Base-by-base conservation (phyloP, 805 yeast species). In the Candida ortonii region DNA sequence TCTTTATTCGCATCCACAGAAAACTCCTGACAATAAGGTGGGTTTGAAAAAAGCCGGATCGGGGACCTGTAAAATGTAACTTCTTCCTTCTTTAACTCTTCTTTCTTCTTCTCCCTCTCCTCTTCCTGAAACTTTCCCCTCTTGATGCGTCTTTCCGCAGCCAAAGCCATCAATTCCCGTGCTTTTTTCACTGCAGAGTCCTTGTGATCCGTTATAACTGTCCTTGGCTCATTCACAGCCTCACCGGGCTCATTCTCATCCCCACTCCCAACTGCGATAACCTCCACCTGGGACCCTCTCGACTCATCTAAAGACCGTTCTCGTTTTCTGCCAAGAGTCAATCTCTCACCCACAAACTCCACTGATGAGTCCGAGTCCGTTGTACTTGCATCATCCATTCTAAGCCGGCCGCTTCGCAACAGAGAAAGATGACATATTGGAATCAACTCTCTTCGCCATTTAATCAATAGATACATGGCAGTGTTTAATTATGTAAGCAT, bases 1-100 rank as follows among this genome's bases (percentile, higher is more conserved):
- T 59, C 62, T 16, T 14, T 31, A 25, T 60, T 47, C 5, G 45
- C 54, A n/a, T 34, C 13, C 3, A 42, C 39, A n/a, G 43, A 38
- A 25, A 38, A 53, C 19, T 38, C 27, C 1, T 22, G 13, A 28
- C 57, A 53, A 27, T 55, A 53, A 2, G 39, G 39, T 2, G 47
- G 40, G 25, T 50, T 53, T 5, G 51, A 26, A 11, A 56, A 43
- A 28, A 59, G 30, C 28, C 58, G 30, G 12, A 59, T 49, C 6
- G 56, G 57, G 6, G 64, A 58, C 18, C 36, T 30, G 18, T 39
- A 36, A 2, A 8, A 26, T 19, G 15, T 21, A 11, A 3, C 5
- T 25, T 12, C 9, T n/a, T 11, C 24, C 11, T 13, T n/a, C 30
- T 25, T 21, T 17, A 16, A 11, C 6, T 23, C 26, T 16, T 30